Evolutionary conservation across 202 grass and related monocot species (phyloP), one percentile per base, ranked within the genome.

Genomic region (Brachypodium distachyon): DNA sequence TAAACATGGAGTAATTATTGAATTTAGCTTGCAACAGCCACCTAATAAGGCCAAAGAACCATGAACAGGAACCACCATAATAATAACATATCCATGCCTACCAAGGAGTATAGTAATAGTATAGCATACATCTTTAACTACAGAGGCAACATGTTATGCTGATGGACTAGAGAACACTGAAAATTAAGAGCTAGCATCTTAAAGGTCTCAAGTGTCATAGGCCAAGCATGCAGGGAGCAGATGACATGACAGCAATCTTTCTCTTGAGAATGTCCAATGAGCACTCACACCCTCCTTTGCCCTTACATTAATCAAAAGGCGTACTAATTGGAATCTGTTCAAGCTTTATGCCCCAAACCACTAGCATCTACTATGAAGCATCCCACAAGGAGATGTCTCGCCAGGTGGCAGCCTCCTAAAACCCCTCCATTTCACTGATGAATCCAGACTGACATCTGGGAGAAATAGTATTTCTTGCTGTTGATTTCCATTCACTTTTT

Each of bases 311-410:
- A 67, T 57, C 76, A 21, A 91, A 81, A 88, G 77, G 47, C 23
- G 75, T 78, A 79, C 62, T 90, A 81, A 79, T 67, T 90, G 93
- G 89, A 90, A 92, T 92, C 84, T 83, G 63, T 55, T 64, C 52
- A 84, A 82, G 76, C 89, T 96, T 96, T 92, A 90, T 96, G 71
- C 84, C 59, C 58, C n/a, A 88, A 84, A 92, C 67, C 93, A 96
- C 82, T 81, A 96, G 87, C 82, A 88, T 81, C 84, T 83, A 78
- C 67, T 46, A 61, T 74, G 87, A 90, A 86, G 89, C 82, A 96
- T 92, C 87, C 84, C 89, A 92, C 84, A 81, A 92, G 63, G 64
- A 79, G 51, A 78, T 92, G 93, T 84, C 93, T 83, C 74, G 83
- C 79, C 89, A 90, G 71, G 78, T 92, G 89, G 84, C 84, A 77